Evolutionary conservation across 202 grass and related monocot species (phyloP), one percentile per base, ranked within the genome.

Genomic region (Dendrocalamus latiflorus): DNA sequence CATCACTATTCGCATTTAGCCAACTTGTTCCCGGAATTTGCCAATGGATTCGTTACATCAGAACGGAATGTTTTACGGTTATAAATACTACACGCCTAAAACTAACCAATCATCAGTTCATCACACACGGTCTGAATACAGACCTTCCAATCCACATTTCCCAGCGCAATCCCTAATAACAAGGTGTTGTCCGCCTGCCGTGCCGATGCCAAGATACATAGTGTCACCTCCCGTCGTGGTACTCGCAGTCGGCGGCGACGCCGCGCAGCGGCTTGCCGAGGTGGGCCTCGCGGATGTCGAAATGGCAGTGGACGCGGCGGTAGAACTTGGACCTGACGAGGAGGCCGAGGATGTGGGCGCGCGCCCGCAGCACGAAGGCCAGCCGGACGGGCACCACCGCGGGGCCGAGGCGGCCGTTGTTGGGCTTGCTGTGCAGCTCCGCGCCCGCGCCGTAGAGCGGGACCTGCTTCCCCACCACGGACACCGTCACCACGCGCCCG

Each of bases 241-340:
- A 94, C 11, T 94, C 21, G 77, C 96, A 99, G 83, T 36, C 74
- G 63, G 71, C 22, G 17, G 44, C 69, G 68, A 87, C 62, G 63
- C 70, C 79, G 24, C 12, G 9, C 6, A 89, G 68, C 0, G 83
- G 91, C 81, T 68, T 90, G 50, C 93, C 93, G 22, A 95, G 42
- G 6, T 20, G 85, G 1, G 81, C 86, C 83, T 99, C 96, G 5
- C 79, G 87, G 69, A 99, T 77, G 58, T 43, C 10, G 66, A 96
- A 67, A 43, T 48, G 24, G 87, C 96, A 99, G 36, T 2, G 80
- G 49, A 92, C 85, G 26, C 67, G 96, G 66, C 87, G 91, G 89
- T 99, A 95, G 93, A 99, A 99, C 91, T 99, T 99, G 74, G 96
- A 93, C 54, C 86, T 81, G 59, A 99, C 85, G 50, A 99, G 90